Evolutionary conservation across 495 filamentous ascomycete species (phyloP), one percentile per base, ranked within the genome.

Genomic region (Lindgomyces ingoldianus): DNA sequence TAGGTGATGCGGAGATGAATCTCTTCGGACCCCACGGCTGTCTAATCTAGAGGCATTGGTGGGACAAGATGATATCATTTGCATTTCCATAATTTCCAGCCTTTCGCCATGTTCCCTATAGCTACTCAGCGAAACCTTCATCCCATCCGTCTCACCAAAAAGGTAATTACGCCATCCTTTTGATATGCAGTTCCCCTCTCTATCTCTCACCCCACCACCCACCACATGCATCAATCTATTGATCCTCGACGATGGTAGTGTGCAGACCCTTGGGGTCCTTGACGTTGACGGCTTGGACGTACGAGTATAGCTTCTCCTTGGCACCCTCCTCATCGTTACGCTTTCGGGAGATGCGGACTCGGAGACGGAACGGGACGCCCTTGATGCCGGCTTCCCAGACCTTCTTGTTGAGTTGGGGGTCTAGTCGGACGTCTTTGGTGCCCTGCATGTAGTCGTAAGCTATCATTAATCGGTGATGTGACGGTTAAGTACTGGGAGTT

Each of bases 271-370:
- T 97, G 76, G 92, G 85, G 82, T 93, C 89, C 91, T 96, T 98
- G 72, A 98, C 94, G 81, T 96, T 96, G 80, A 98, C 94, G 65
- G 93, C 94, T 87, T 98, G 92, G 74, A 98, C 95, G 82, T 95
- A 96, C 78, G 87, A 91, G 87, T 97, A 98, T 72, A 98, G 86
- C 84, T 90, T 93, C 85, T 98, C 88, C 85, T 94, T 94, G 73
- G 94, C 93, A 72, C 90, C 91, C 83, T 99, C 94, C 84, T 99
- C 94, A 78, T 99, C 94, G 84, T 99, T 99, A 85, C 94, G 92
- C 88, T 96, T 94, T 78, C 94, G 91, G 71, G 91, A 96, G 83
- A 99, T 96, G 81, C 95, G 91, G 73, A 99, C 85, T 74, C 94
- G 93, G 68, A 99, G 85, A 78, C 94, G 86, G 88, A 89, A 98